Evolutionary conservation across 495 filamentous ascomycete genomes (phyloP).

Genomic region (Tuber aestivum): DNA sequence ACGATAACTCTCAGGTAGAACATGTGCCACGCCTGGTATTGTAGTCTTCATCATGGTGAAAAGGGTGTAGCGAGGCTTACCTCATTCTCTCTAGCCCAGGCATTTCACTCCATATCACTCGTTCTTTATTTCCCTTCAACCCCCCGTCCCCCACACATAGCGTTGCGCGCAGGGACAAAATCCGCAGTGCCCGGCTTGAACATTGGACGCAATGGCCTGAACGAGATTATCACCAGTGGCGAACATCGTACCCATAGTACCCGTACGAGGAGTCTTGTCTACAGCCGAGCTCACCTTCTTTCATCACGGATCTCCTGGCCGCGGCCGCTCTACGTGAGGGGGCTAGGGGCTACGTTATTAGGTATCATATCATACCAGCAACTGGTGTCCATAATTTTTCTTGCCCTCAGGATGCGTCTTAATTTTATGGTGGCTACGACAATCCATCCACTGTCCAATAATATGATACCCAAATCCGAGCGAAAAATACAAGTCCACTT

Average conservation of each 20-base stretch:
- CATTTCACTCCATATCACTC: background rate
- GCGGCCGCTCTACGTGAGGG: too few species aligned
- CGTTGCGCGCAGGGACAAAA: background rate
- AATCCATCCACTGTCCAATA: too few species aligned
- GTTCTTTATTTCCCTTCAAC: background rate
- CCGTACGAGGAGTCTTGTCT: too few species aligned
- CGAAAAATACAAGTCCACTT: too few species aligned
- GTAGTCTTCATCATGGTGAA: background rate
- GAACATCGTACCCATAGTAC: background rate
- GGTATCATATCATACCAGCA: too few species aligned
- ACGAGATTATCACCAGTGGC: background rate
- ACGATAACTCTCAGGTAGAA: background rate
- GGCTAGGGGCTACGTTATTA: too few species aligned
- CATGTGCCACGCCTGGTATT: background rate
- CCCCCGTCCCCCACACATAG: too few species aligned
- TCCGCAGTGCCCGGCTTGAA: background rate
- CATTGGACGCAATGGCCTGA: background rate
- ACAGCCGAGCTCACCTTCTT: background rate
- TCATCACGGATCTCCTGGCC: background rate
- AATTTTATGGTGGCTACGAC: too few species aligned
- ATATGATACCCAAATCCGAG: too few species aligned
- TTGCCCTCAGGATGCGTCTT: too few species aligned
- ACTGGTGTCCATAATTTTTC: too few species aligned
- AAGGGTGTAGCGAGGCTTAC: background rate
- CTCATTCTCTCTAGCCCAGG: background rate